Conservation (phyloP, 225 moss, liverwort and hornwort genomes). For the Bryoerythrophyllum caledonicum region DNA sequence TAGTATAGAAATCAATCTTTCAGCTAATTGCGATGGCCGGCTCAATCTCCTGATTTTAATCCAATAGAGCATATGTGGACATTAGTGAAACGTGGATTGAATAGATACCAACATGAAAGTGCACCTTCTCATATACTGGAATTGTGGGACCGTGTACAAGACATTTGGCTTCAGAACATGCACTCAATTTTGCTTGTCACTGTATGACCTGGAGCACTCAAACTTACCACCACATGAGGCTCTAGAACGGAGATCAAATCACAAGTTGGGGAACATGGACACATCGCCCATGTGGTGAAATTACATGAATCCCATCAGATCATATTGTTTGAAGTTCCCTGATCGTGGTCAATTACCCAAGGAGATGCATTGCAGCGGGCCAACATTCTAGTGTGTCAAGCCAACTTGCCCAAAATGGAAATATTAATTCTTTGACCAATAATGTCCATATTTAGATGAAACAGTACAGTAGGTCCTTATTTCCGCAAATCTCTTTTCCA, state of each 20-base stretch:
- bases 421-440: neutral
- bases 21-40: too few species aligned
- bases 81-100: too few species aligned
- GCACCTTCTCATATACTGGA: too few species aligned
- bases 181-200: too few species aligned
- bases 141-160: too few species aligned
- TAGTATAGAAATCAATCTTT: too few species aligned
- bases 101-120: too few species aligned
- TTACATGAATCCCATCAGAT: neutral
- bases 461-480: too few species aligned
- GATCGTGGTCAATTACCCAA: neutral
- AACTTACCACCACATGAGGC: neutral
- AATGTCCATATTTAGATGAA: neutral
- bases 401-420: neutral
- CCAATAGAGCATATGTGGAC: too few species aligned
- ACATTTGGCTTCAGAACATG: too few species aligned
- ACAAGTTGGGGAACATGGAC: neutral
- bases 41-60: too few species aligned
- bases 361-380: neutral
- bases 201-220: neutral
- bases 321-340: neutral
- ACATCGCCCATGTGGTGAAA: accelerated
- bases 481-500: neutral
- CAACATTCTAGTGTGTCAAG: too few species aligned
- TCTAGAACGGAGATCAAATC: neutral